Conservation (phyloP, 2,329 filamentous ascomycete genomes). For the Trichophyton verrucosum region DNA sequence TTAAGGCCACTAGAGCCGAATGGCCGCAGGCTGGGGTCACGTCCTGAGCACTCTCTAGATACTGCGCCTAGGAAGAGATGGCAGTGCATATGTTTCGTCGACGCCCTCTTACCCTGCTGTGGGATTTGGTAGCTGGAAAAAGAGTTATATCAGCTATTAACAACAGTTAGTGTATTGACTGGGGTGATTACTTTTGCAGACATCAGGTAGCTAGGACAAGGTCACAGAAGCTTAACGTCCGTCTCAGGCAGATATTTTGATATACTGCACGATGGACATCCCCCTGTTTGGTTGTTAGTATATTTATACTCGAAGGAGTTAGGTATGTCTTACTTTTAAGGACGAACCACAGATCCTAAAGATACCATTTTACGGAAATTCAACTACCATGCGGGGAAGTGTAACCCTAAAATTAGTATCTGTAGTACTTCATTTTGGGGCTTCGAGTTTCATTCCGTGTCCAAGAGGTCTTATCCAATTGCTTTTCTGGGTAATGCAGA, state of each 20-base stretch:
- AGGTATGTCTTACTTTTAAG: neutral
- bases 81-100: neutral
- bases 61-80: neutral
- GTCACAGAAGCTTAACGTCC: too few relatives aligned
- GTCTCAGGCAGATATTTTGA: neutral
- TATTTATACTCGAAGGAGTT: neutral
- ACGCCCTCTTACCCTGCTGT: too few relatives aligned
- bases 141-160: too few relatives aligned
- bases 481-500: neutral
- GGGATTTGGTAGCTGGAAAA: too few relatives aligned
- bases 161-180: too few relatives aligned
- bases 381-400: neutral
- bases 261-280: neutral
- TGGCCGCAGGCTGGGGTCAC: neutral
- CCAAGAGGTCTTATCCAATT: neutral
- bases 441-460: neutral
- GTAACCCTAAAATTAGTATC: neutral
- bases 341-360: neutral
- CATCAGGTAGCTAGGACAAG: too few relatives aligned
- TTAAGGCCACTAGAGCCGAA: neutral
- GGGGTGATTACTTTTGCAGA: too few relatives aligned
- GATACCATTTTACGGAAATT: neutral
- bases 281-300: neutral
- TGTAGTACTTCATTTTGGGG: neutral
- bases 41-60: neutral